Evolutionary conservation across 495 filamentous ascomycete species (phyloP).

Genomic region (Xylaria venustula): DNA sequence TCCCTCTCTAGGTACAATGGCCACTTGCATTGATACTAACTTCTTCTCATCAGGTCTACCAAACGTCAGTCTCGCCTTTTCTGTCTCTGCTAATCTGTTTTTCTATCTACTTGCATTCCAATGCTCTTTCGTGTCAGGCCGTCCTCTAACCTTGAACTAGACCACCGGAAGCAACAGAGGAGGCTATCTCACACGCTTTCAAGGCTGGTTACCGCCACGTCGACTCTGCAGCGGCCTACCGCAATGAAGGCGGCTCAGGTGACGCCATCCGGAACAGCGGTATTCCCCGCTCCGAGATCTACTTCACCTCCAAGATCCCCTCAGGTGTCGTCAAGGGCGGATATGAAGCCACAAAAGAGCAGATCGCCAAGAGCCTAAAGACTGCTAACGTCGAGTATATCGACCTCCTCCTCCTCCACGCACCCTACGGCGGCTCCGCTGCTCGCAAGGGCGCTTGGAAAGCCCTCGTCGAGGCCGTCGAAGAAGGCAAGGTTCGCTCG

Average conservation of each 20-base stretch:
- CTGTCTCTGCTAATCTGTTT: no score
- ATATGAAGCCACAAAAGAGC: conserved; percentile 52
- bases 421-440: conserved; percentile 59
- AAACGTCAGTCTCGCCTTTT: conserved; percentile 54
- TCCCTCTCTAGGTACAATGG: background rate
- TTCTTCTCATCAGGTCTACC: conserved; percentile 55
- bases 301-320: conserved; percentile 72
- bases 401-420: conserved; percentile 63
- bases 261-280: conserved; percentile 57
- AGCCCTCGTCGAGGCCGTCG: conserved; percentile 57
- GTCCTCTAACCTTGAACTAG: conserved; percentile 24
- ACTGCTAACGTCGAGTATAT: conserved; percentile 58
- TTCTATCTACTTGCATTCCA: no score
- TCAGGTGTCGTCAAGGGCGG: conserved; percentile 24
- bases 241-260: conserved; percentile 67
- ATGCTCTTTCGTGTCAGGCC: no score
- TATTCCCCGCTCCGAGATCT: conserved; percentile 62
- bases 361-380: conserved; percentile 51
- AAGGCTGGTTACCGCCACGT: conserved; percentile 72
- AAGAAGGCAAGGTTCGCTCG: conserved; percentile 60
- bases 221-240: conserved; percentile 69
- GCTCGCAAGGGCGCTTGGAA: conserved; percentile 62
- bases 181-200: conserved; percentile 60
- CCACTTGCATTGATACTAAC: background rate
- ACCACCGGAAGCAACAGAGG: conserved; percentile 39